These are phyloP conservation scores for Lactifluus echinatus DNA, from an alignment of 768 basidiomycete genomes.

Conservation along the genomic window DNA sequence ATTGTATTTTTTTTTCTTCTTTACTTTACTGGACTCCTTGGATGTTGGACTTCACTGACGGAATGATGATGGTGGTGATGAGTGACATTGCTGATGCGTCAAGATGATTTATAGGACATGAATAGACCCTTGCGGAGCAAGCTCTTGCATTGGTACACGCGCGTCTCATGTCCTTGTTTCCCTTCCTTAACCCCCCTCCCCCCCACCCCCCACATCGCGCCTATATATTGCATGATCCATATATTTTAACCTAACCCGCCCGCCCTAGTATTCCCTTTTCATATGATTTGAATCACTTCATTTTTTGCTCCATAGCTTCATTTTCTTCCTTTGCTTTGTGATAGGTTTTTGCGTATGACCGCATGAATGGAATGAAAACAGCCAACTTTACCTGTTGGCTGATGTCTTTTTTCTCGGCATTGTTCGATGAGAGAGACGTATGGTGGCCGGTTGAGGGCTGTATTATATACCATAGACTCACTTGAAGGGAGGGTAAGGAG, in stretches of 20 bases:
- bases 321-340: background rate
- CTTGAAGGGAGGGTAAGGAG: no score
- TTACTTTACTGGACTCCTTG: background rate
- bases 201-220: background rate
- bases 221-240: background rate
- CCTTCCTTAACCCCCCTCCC: background rate
- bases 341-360: background rate
- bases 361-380: background rate
- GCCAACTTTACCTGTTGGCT: background rate
- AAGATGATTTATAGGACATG: background rate
- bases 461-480: no score
- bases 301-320: background rate
- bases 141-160: background rate
- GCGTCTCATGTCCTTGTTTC: background rate
- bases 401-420: background rate
- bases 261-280: background rate
- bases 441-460: no score
- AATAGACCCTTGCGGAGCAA: background rate
- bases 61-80: background rate
- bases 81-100: background rate
- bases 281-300: background rate
- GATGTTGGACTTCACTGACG: background rate
- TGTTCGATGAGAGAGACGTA: no score
- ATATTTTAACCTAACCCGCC: background rate
- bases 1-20: background rate